Evolutionary conservation across 352 stramenopile species (phyloP), one percentile per base, ranked within the genome.

Genomic region (Pythium utonaiense): DNA sequence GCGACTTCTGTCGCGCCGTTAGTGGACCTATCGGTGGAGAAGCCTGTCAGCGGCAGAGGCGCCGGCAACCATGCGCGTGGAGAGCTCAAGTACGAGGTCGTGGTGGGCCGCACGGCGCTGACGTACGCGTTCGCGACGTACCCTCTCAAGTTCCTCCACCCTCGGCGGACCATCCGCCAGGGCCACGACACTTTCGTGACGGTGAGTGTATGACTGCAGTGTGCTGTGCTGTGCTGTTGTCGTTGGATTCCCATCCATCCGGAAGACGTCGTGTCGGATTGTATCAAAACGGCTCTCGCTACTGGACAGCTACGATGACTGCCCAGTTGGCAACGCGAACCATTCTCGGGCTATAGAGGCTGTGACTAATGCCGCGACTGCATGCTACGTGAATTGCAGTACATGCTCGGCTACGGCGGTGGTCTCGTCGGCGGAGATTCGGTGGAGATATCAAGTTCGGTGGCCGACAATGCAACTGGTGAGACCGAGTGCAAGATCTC

Each of bases 111-210:
- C 36, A 95, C 86, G 6, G 60, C 73, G 6, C 68, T 80, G 22
- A 95, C 86, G 19, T 73, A 86, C 57, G 83, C 87, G 57, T 93
- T 85, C 66, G 86, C 82, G 48, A 88, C 82, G 59, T 95, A 95
- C 41, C 86, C 86, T 52, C 69, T 95, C 66, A 95, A 95, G 65
- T 95, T 95, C 65, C 73, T 95, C 25, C 86, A 93, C 34, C 86
- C 86, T 41, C 77, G 73, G 34, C 71, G 70, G 16, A 78, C 75
- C 17, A 79, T 91, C 34, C 72, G 80, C 51, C 80, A 82, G 33
- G 49, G 67, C 25, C 84, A 83, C 44, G 80, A 88, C 62, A 91
- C 83, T 19, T 86, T 75, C 64, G 80, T 93, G 47, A 91, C 82
- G 53, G 86, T 93, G 41, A 36, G 78, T 60, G 17, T 7, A 47